These are phyloP conservation scores for Verbena officinalis DNA, from an alignment of 257 asterid genomes.

Conservation along the genomic window DNA sequence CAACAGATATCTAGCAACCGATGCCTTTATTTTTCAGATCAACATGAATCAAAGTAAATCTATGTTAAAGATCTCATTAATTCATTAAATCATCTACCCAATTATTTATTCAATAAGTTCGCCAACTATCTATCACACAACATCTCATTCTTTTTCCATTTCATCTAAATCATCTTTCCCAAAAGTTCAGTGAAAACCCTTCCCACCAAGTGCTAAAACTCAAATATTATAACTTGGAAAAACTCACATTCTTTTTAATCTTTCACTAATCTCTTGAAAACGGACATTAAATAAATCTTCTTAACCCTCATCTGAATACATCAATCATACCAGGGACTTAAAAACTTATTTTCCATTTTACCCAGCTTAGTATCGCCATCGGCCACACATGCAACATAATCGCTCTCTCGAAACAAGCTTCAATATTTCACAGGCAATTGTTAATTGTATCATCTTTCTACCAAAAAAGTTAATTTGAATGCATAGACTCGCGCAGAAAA, in stretches of 20 bases:
- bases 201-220: not conserved
- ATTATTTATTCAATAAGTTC: constrained; percentile 2
- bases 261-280: not conserved
- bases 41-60: constrained; percentile 16
- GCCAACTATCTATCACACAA: not conserved
- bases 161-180: not conserved
- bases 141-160: constrained; percentile 1
- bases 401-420: not conserved
- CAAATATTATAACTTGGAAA: too few species aligned
- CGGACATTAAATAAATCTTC: not conserved
- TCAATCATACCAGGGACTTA: constrained; percentile 5
- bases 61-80: not conserved
- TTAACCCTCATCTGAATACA: not conserved
- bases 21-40: not conserved
- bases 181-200: not conserved
- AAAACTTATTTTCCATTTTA: not conserved
- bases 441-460: not conserved
- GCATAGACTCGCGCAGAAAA: not conserved
- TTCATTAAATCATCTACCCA: not conserved
- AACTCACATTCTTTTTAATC: not conserved
- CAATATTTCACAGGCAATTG: not conserved
- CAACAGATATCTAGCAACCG: not conserved
- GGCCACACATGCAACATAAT: not conserved
- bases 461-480: not conserved
- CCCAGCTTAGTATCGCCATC: constrained; percentile 22